Evolutionary conservation across 1,284 basidiomycete genomes (phyloP).

Genomic region (Chondrostereum purpureum): DNA sequence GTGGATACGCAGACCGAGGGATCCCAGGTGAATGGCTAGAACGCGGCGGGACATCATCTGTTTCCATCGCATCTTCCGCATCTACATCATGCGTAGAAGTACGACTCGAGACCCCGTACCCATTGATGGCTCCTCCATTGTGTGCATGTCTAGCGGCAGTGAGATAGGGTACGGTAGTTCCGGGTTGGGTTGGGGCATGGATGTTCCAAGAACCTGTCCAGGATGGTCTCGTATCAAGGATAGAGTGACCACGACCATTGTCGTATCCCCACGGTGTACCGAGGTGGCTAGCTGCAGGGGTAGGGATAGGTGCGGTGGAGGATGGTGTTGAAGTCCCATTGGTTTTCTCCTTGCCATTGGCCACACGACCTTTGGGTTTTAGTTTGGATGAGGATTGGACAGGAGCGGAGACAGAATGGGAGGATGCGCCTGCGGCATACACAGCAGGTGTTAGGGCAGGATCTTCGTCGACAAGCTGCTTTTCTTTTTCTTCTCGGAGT

Average conservation of each 20-base stretch:
- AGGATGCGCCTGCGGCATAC: slow-evolving; percentile 8
- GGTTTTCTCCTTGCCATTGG: slow-evolving; percentile 35
- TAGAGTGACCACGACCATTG: background rate
- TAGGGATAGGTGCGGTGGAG: too few relatives aligned
- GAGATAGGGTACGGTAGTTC: background rate
- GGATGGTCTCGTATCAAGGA: background rate
- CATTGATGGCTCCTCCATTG: too few relatives aligned
- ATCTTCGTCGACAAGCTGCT: slow-evolving; percentile 50
- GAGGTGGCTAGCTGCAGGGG: background rate
- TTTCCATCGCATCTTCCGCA: background rate
- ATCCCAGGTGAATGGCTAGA: background rate
- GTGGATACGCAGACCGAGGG: background rate
- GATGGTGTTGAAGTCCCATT: slow-evolving; percentile 15
- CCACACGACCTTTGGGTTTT: slow-evolving; percentile 30
- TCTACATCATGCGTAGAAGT: background rate
- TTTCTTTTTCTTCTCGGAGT: slow-evolving; percentile 49
- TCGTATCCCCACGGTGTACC: background rate
- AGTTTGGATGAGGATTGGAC: slow-evolving; percentile 21
- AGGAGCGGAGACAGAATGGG: slow-evolving; percentile 13
- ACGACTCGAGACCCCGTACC: background rate
- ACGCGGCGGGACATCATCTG: background rate
- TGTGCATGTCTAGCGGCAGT: too few relatives aligned
- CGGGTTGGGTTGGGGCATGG: background rate
- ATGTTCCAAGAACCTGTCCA: background rate
- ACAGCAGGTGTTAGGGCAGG: slow-evolving; percentile 41